Base-by-base conservation (phyloP, 495 filamentous ascomycete species). In the Oidiodendron maius region DNA sequence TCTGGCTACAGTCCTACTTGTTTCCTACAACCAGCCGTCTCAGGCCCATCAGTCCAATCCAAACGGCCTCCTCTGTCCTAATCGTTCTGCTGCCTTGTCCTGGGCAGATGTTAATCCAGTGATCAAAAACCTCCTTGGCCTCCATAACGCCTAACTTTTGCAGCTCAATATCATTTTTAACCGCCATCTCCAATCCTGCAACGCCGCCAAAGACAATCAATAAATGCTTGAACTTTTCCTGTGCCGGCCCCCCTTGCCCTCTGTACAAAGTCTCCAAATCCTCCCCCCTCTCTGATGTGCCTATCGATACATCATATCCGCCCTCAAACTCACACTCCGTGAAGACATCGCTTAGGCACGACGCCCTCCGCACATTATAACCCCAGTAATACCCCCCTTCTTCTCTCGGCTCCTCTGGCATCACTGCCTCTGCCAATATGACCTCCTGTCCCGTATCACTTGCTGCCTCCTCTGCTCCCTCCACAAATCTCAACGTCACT, bases 361-460 rank as follows among this genome's bases (percentile, higher is more conserved):
- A 46, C 15, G 79, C 77, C 25, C 68, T 71, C 3, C 87, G 75
- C 9, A 84, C 72, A 11, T 60, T 74, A 60, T 80, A 90, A 38
- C 87, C 87, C 86, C 84, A 89, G 61, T 87, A 90, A 61, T 84
- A 87, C 4, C 87, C 87, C 0, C 59, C 72, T 41, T 86, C 76
- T 23, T 80, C 75, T 24, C 86, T 71, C 0, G 87, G 86, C 4
- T 68, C 65, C 26, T 69, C 63, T 0, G 83, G 82, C 38, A 74
- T 69, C 2, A 87, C 77, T 3, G 77, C 70, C 50, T 80, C 71
- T 3, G 71, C 78, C 3, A 36, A 16, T 13, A 60, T 50, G 4
- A 45, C 28, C 40, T 51, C 36, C 26, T 10, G 50, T 2, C 38
- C 51, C 5, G 12, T 10, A 46, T 57, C 32, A 15, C 39, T 49